Evolutionary conservation across 345 rosid genomes (phyloP).

Genomic region (Draba incana): DNA sequence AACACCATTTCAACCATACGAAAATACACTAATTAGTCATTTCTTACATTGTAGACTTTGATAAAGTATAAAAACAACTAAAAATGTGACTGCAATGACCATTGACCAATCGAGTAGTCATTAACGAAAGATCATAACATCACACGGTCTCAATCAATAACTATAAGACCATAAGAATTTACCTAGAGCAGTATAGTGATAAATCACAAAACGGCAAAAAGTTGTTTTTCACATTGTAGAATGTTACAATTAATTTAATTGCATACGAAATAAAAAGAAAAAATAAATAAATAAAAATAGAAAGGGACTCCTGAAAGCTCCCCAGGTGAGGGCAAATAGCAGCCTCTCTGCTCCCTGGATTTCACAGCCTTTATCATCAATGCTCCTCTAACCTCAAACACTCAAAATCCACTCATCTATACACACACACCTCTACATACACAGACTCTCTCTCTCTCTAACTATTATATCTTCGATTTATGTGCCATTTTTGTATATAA

Average conservation of each 20-base stretch:
- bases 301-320: conserved; percentile 41
- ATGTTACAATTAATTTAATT: conserved; percentile 24
- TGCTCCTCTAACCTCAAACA: conserved; percentile 45
- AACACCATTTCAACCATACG: too few relatives aligned
- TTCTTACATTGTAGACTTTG: neutral
- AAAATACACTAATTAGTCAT: neutral
- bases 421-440: neutral
- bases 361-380: conserved; percentile 47
- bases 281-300: neutral
- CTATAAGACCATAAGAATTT: conserved; percentile 39
- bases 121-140: conserved; percentile 44
- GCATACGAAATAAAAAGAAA: neutral
- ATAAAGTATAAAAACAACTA: neutral
- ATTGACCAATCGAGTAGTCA: conserved; percentile 41
- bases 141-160: conserved; percentile 43
- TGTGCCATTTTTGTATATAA: conserved; percentile 39
- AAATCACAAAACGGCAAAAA: conserved; percentile 37
- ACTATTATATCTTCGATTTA: neutral
- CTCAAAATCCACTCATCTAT: conserved; percentile 41
- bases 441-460: conserved; percentile 16
- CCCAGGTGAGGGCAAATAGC: conserved; percentile 46
- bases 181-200: conserved; percentile 16
- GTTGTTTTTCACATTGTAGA: conserved; percentile 16
- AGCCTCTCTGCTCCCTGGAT: conserved; percentile 40
- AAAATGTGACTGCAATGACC: conserved; percentile 21